Evolutionary conservation across 768 basidiomycete genomes (phyloP).

Genomic region (Russula earlei): DNA sequence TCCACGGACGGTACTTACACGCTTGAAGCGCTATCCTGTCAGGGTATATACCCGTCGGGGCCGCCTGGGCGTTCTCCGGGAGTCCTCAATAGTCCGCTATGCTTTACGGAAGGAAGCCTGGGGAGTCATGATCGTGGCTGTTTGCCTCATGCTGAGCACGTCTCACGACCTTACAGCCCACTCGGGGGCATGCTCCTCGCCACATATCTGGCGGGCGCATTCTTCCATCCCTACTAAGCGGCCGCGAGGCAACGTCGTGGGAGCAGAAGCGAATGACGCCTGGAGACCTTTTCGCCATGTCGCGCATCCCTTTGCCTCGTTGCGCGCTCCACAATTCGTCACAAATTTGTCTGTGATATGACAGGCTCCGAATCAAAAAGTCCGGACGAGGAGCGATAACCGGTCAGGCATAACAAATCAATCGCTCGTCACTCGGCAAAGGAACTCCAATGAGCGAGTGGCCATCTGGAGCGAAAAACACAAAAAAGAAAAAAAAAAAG

Average conservation of each 20-base stretch:
- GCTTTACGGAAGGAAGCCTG: conserved; percentile 6
- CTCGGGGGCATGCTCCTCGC: not conserved
- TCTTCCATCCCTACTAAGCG: not conserved
- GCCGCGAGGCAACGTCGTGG: conserved; percentile 12
- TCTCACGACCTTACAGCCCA: not conserved
- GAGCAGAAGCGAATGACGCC: conserved; percentile 4
- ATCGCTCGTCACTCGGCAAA: too few species aligned
- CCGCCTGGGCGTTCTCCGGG: not conserved
- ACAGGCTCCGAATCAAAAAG: too few species aligned
- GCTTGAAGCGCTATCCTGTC: not conserved
- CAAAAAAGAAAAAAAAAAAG: too few species aligned
- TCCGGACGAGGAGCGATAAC: too few species aligned
- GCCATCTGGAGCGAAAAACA: not conserved
- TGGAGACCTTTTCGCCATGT: not conserved
- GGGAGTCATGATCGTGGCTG: not conserved
- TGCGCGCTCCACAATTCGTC: not conserved
- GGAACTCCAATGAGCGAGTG: too few species aligned
- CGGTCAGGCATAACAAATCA: too few species aligned
- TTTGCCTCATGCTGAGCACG: not conserved
- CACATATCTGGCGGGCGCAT: conserved; percentile 8
- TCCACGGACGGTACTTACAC: conserved; percentile 10
- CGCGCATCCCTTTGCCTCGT: conserved; percentile 3
- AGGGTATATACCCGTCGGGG: not conserved
- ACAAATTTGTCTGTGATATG: too few species aligned
- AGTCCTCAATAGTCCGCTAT: not conserved